These are phyloP conservation scores for Planoprotostelium fungivorum DNA, from an alignment of 78 protist genomes.

Conservation along the genomic window DNA sequence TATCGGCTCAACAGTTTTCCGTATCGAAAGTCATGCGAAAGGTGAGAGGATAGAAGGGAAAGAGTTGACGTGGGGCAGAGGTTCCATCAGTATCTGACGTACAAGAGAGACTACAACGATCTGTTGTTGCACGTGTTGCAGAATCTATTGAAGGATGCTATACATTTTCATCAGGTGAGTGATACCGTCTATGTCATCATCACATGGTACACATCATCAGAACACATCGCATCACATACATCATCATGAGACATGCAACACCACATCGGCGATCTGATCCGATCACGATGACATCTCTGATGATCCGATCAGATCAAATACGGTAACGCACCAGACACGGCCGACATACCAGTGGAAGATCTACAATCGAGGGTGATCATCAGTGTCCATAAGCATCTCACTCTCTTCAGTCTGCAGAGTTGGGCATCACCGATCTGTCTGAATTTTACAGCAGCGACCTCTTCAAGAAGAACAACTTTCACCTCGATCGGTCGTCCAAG, in stretches of 20 bases:
- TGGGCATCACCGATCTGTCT: slow-evolving; percentile 20
- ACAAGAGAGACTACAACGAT: slow-evolving; percentile 72
- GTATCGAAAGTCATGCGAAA: slow-evolving; percentile 33
- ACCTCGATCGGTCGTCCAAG: background rate
- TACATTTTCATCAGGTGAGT: background rate
- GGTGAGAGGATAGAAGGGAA: background rate
- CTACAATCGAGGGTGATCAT: slow-evolving; percentile 20
- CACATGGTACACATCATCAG: no score
- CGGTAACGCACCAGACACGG: background rate
- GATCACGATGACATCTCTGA: slow-evolving; percentile 14
- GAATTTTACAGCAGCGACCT: slow-evolving; percentile 15
- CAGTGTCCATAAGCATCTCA: background rate
- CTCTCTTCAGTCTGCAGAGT: slow-evolving; percentile 7
- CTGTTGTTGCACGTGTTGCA: slow-evolving; percentile 65
- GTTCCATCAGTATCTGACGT: slow-evolving; percentile 61
- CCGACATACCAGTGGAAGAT: slow-evolving; percentile 21
- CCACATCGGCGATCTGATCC: no score
- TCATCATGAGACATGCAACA: no score
- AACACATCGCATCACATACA: no score
- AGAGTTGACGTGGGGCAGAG: background rate
- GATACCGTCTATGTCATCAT: no score
- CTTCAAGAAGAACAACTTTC: background rate
- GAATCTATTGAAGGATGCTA: background rate
- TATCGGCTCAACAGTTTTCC: slow-evolving; percentile 80
- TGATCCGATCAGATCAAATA: background rate